phyloP scores from a whole-genome alignment of 208 protist species.

The Endotrypanum monterogeii region DNA sequence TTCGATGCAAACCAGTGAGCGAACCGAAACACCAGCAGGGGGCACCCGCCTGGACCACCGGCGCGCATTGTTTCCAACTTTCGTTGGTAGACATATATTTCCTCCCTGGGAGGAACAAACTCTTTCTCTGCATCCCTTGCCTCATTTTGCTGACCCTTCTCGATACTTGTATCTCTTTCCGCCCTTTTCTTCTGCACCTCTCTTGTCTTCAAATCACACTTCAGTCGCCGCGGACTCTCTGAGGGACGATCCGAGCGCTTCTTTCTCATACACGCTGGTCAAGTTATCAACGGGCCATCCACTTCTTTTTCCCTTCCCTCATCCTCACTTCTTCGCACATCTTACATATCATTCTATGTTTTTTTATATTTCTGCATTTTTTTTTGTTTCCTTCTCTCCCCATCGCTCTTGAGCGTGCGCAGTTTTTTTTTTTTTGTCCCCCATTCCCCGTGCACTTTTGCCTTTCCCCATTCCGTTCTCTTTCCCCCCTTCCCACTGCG shows the following conservation, averaged over 20 bases:
- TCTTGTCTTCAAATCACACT: background rate
- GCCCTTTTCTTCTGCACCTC: background rate
- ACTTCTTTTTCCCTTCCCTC: background rate
- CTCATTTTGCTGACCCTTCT: background rate
- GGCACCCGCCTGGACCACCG: background rate
- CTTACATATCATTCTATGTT: background rate
- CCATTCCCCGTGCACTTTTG: no score
- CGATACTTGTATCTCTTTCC: no score
- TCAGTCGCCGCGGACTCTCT: background rate
- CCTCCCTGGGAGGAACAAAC: no score
- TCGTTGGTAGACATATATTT: no score
- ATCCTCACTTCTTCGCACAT: no score
- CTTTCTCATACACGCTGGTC: constrained; percentile 1
- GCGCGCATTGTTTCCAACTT: background rate
- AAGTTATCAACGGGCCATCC: background rate
- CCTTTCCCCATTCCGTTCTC: background rate
- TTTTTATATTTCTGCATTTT: background rate
- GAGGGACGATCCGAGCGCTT: background rate
- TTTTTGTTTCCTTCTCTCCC: background rate
- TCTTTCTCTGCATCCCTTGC: background rate
- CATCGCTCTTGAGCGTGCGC: background rate
- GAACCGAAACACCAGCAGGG: background rate
- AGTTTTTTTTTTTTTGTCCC: no score
- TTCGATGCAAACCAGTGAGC: background rate
- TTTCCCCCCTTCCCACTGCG: background rate